Evolutionary conservation across 495 filamentous ascomycete species (phyloP).

Genomic region (Penicillium cinerascens): DNA sequence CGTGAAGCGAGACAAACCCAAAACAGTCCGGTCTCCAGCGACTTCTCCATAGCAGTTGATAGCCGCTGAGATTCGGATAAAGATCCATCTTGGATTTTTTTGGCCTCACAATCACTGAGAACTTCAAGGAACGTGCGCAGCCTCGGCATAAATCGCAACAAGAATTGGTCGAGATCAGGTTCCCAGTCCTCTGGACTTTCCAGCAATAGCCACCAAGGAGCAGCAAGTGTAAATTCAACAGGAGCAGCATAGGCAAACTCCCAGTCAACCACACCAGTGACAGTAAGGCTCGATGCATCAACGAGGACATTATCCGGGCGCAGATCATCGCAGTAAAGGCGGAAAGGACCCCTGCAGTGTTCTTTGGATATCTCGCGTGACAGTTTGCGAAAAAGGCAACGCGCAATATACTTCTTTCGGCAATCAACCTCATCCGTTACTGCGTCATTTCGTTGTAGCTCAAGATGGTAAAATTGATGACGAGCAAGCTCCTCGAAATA

Average conservation of each 20-base stretch:
- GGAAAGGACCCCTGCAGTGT: conserved; percentile 24
- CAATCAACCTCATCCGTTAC: conserved; percentile 35
- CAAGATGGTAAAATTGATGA: conserved; percentile 43
- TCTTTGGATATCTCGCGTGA: conserved; percentile 23
- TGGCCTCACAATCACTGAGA: conserved; percentile 19
- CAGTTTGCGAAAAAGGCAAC: conserved; percentile 33
- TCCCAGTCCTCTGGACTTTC: conserved; percentile 20
- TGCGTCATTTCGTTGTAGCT: conserved; percentile 42
- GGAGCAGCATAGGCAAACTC: conserved; percentile 25
- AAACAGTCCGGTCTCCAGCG: conserved; percentile 24
- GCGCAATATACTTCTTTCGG: conserved; percentile 44
- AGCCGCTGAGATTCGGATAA: conserved; percentile 22
- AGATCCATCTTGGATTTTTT: conserved; percentile 16
- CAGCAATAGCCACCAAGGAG: conserved; percentile 26
- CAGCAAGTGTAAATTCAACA: conserved; percentile 18
- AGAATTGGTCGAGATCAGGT: conserved; percentile 22
- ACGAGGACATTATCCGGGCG: conserved; percentile 32
- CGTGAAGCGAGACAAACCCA: conserved; percentile 29
- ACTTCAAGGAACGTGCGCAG: conserved; percentile 22
- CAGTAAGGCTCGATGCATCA: conserved; percentile 12
- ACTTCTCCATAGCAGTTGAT: conserved; percentile 21
- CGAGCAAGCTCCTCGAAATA: conserved; percentile 43
- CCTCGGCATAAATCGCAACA: conserved; percentile 13
- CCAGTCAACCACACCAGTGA: conserved; percentile 21
- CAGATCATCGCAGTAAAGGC: conserved; percentile 35